phyloP scores from a whole-genome alignment of 1,284 basidiomycete genomes.

The Leccinum fallax region DNA sequence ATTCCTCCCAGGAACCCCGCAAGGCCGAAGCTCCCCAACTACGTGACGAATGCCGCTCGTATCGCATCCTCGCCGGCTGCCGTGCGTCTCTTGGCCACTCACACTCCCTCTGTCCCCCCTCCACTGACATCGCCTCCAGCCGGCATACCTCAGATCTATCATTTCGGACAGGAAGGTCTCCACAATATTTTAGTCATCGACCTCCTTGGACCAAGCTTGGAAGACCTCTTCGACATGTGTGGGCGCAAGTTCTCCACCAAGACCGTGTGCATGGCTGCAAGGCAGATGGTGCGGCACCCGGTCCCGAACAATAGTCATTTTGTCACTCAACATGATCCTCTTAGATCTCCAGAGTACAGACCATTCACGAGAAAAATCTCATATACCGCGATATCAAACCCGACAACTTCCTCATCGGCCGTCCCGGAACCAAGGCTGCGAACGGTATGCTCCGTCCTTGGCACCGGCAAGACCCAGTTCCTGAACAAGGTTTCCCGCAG shows the following conservation, averaged over 20 bases:
- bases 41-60: conserved; percentile 95
- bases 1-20: conserved; percentile 79
- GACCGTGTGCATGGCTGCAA: conserved; percentile 98
- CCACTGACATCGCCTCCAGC: conserved; percentile 47
- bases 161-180: conserved; percentile 97
- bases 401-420: conserved; percentile 97
- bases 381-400: conserved; percentile 99
- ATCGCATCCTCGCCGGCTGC: conserved; percentile 93
- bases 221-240: conserved; percentile 98
- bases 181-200: conserved; percentile 98
- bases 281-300: conserved; percentile 81
- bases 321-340: conserved; percentile 1
- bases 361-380: conserved; percentile 97
- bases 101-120: conserved; percentile 7
- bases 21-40: conserved; percentile 98
- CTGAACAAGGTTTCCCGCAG: conserved; percentile 12
- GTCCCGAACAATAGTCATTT: not conserved
- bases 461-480: not conserved
- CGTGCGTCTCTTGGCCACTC: conserved; percentile 57
- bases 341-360: conserved; percentile 94
- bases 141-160: conserved; percentile 96
- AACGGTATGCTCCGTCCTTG: conserved; percentile 47
- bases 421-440: conserved; percentile 86
- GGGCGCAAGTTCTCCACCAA: conserved; percentile 94
- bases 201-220: conserved; percentile 94